Base-by-base conservation (phyloP, 495 filamentous ascomycete genomes). In the Pseudomonodictys pantanalensis region DNA sequence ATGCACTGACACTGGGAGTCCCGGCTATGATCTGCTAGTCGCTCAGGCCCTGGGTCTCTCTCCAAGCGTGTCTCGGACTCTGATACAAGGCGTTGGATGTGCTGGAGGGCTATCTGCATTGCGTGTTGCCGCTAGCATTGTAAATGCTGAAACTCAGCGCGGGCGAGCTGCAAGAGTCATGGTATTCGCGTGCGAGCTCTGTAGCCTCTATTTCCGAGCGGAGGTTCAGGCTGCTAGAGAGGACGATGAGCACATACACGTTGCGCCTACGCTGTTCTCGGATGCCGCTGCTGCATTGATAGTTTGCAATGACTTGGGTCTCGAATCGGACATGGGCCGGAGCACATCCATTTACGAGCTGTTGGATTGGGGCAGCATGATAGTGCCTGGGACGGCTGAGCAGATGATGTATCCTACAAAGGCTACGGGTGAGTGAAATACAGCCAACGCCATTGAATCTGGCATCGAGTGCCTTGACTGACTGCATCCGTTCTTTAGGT, bases 1-100 rank as follows among this genome's bases (percentile, higher is more conserved):
- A 20, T 84, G 82, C 53, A 88, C 85, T 26, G 80, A 86, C 64
- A 80, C 79, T n/a, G 85, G 83, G 23, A 86, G 84, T 67, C 85
- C 85, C 7, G 85, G 85, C 3, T 87, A 82, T 64, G 85, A 87
- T 69, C 81, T 85, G 58, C 83, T 74, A 49, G 84, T 87, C 7
- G 77, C 76, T 10, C 80, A 80, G 51, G 68, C 76, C 30, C 68
- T 88, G 15, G 79, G 79, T 0, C 71, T 87, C 7, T 66, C 66
- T 26, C 60, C 69, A 3, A 66, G 65, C 6, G 76, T 82, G 3
- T 82, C 87, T 56, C 82, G 84, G 52, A 74, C 81, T 18, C 73
- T 87, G 17, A 71, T 87, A 18, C 80, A 85, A 64, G 85, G 84
- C 2, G 76, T 86, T 20, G 84, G 84, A 3, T 87, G 83, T 65